Conservation (phyloP, 2,329 filamentous ascomycete species). For the Hymenoscyphus fructigenus region DNA sequence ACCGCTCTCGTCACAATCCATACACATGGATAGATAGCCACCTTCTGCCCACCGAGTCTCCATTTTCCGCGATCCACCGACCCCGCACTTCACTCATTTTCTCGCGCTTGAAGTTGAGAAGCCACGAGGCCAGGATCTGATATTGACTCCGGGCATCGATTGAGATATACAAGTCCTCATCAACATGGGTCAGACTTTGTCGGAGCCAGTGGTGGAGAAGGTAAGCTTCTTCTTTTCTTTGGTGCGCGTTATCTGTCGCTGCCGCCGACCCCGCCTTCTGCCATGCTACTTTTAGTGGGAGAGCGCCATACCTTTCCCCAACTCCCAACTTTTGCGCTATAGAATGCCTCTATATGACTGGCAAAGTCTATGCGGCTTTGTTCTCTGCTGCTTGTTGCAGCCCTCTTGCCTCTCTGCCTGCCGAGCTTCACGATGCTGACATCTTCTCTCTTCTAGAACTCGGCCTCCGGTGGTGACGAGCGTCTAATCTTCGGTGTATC, state of each 20-base stretch:
- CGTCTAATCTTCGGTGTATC: constrained; percentile 91
- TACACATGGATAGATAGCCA: constrained; percentile 28
- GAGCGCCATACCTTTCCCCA: not conserved
- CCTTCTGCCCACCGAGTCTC: constrained; percentile 11
- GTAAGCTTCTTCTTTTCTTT: constrained; percentile 53
- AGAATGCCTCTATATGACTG: not conserved
- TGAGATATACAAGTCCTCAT: constrained; percentile 27
- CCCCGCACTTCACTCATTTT: constrained; percentile 31
- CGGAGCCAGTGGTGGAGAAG: constrained; percentile 98
- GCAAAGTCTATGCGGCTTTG: not conserved
- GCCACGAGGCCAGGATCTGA: constrained; percentile 9
- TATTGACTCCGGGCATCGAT: constrained; percentile 27
- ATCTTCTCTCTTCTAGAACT: constrained; percentile 58
- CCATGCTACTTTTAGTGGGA: no score
- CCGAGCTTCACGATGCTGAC: constrained; percentile 31
- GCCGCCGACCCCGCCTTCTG: not conserved
- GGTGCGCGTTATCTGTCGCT: constrained; percentile 7
- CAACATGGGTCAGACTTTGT: constrained; percentile 96
- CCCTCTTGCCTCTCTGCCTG: not conserved
- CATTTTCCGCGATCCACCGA: constrained; percentile 20
- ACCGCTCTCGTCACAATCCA: constrained; percentile 3
- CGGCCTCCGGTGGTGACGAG: constrained; percentile 88
- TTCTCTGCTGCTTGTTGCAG: not conserved
- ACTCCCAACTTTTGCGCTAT: not conserved
- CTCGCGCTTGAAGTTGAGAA: constrained; percentile 22